Evolutionary conservation across 2,329 filamentous ascomycete species (phyloP).

Genomic region (Fonsecaea nubica): DNA sequence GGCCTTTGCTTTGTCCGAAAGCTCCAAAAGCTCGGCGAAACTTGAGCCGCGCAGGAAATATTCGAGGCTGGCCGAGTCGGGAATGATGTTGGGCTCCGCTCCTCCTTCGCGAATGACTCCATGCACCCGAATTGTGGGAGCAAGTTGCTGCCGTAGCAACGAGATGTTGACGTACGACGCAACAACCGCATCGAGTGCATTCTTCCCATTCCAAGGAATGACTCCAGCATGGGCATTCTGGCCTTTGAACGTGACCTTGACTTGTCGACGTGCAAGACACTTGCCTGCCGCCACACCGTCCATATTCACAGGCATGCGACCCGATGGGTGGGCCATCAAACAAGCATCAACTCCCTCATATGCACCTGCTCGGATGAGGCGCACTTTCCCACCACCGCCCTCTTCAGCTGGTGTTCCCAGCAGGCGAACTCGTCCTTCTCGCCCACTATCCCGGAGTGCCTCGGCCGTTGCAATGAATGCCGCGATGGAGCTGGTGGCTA

Average conservation of each 20-base stretch:
- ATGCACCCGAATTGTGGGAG: constrained; percentile 61
- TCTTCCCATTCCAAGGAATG: constrained; percentile 65
- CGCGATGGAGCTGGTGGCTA: constrained; percentile 48
- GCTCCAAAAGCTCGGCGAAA: constrained; percentile 48
- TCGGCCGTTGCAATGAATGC: constrained; percentile 47
- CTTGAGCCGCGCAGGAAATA: constrained; percentile 57
- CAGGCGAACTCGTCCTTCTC: constrained; percentile 44
- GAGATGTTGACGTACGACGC: constrained; percentile 55
- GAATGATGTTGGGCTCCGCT: constrained; percentile 63
- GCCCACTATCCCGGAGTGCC: constrained; percentile 39
- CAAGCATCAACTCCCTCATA: constrained; percentile 50
- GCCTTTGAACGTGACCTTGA: constrained; percentile 55
- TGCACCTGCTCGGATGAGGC: constrained; percentile 54
- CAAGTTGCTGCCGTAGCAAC: constrained; percentile 63
- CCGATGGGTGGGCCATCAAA: constrained; percentile 53
- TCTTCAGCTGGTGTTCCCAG: constrained; percentile 51
- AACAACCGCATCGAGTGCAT: constrained; percentile 65
- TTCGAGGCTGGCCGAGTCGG: constrained; percentile 55
- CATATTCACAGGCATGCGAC: constrained; percentile 24
- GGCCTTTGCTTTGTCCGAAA: constrained; percentile 43
- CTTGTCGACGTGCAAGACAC: constrained; percentile 45
- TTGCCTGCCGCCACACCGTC: constrained; percentile 35
- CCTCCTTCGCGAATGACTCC: constrained; percentile 63
- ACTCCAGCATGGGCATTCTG: constrained; percentile 63
- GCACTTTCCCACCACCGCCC: constrained; percentile 49